phyloP scores from a whole-genome alignment of 306 rosid genomes.

The Lotus japonicus region DNA sequence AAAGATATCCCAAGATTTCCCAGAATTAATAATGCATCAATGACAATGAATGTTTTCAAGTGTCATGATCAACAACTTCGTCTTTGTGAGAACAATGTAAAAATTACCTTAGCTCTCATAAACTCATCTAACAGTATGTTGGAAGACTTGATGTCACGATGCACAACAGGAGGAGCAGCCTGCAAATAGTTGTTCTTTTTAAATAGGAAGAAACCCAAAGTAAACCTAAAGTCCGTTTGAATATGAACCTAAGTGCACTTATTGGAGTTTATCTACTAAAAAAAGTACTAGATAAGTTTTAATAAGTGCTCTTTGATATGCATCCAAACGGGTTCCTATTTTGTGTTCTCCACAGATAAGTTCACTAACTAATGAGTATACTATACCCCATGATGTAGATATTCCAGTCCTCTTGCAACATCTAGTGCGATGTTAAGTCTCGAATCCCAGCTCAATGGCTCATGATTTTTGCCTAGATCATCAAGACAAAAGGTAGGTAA shows the following conservation, averaged over 20 bases:
- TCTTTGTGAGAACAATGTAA: conserved; percentile 20
- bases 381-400: conserved; percentile 87
- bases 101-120: conserved; percentile 78
- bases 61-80: background rate
- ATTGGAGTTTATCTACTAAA: too few species aligned
- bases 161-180: conserved; percentile 94
- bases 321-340: background rate
- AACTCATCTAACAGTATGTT: conserved; percentile 73
- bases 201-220: conserved; percentile 8
- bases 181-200: conserved; percentile 22
- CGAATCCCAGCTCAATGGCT: conserved; percentile 72
- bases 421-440: conserved; percentile 74
- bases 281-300: too few species aligned
- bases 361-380: background rate
- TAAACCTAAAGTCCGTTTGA: background rate
- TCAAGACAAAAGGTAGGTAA: background rate
- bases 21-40: background rate
- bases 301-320: too few species aligned
- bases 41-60: background rate
- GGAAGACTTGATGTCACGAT: conserved; percentile 88
- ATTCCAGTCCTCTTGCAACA: conserved; percentile 89
- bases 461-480: conserved; percentile 42
- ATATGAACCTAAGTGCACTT: too few species aligned
- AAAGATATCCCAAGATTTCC: background rate
- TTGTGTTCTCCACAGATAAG: background rate